Evolutionary conservation across 257 asterid genomes (phyloP), one percentile per base, ranked within the genome.

Genomic region (Fraxinus anomala): DNA sequence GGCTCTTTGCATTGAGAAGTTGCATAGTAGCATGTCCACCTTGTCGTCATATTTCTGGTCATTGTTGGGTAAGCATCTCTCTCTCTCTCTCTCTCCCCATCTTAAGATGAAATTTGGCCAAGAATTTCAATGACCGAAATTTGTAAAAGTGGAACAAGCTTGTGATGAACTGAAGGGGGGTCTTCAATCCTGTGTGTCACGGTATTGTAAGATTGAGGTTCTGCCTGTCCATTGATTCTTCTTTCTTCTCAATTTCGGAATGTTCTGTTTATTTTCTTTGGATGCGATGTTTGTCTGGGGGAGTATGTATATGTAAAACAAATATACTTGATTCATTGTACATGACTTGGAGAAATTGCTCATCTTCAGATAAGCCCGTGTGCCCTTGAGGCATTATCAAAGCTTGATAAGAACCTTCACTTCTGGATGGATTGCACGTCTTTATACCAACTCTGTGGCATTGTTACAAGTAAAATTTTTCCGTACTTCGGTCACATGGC

Each of bases 41-140:
- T 51, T 39, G 31, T 68, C 34, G 6, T 34, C 31, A 39, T 73
- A 12, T 42, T 2, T 42, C 30, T 77, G 31, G 31, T 74, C 68
- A 49, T 40, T 67, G 40, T 30, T 49, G 0, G 76, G 81, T 83
- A 72, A 56, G 63, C 70, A 66, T 49, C 78, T 72, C 42, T 40
- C 47, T 42, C 49, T 40, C 49, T 12, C 4, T 12, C 49, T 40
- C 39, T 36, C 39, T 5, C 6, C 5, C 33, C 33, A 30, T 30
- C 68, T 54, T 44, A 40, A 61, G 51, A 56, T 68, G 10, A 76
- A 44, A 74, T 73, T 76, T n/a, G 3, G 13, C 67, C 28, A 1
- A 59, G 28, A 59, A 59, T n/a, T 59, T 34, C n/a, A 63, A 73
- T 67, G 51, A 75, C 54, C 19, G 30, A 42, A 66, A 5, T 77